These are phyloP conservation scores for Phenoliferia sp. DNA, from an alignment of 1,284 basidiomycete species.

Conservation along the genomic window DNA sequence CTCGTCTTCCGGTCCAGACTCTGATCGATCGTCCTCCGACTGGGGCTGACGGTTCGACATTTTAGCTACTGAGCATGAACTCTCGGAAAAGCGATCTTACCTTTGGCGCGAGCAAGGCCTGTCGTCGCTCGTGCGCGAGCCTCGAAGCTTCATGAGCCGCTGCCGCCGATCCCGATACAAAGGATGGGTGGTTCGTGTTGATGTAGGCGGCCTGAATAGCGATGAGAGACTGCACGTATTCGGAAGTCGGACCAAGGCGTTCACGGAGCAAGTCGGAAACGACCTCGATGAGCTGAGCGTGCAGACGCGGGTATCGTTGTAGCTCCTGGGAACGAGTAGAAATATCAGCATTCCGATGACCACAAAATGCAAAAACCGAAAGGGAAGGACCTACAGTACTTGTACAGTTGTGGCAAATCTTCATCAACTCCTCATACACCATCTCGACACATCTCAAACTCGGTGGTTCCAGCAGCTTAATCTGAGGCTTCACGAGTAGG, in stretches of 20 bases:
- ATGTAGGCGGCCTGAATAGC: conserved; percentile 98
- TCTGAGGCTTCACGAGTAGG: conserved; percentile 95
- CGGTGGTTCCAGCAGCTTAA: conserved; percentile 91
- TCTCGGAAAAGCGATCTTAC: conserved; percentile 36
- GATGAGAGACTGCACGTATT: conserved; percentile 93
- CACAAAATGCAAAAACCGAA: background rate
- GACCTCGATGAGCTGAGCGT: conserved; percentile 92
- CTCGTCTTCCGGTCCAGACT: conserved; percentile 40
- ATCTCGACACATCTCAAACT: conserved; percentile 93
- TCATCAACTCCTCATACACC: conserved; percentile 98
- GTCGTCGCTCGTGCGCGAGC: conserved; percentile 8
- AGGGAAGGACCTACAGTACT: conserved; percentile 60
- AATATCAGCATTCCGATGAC: background rate
- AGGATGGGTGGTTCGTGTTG: conserved; percentile 95
- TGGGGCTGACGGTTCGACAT: background rate
- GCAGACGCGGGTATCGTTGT: conserved; percentile 90
- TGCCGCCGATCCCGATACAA: conserved; percentile 64
- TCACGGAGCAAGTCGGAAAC: conserved; percentile 94
- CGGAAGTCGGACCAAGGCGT: conserved; percentile 89
- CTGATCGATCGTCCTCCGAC: conserved; percentile 39
- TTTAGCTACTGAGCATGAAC: conserved; percentile 33
- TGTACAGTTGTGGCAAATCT: conserved; percentile 98
- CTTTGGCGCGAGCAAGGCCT: conserved; percentile 22
- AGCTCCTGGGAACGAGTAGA: conserved; percentile 63
- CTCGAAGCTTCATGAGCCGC: conserved; percentile 41